Evolutionary conservation across 306 rosid species (phyloP), one percentile per base, ranked within the genome.

Genomic region (Rubus idaeus): DNA sequence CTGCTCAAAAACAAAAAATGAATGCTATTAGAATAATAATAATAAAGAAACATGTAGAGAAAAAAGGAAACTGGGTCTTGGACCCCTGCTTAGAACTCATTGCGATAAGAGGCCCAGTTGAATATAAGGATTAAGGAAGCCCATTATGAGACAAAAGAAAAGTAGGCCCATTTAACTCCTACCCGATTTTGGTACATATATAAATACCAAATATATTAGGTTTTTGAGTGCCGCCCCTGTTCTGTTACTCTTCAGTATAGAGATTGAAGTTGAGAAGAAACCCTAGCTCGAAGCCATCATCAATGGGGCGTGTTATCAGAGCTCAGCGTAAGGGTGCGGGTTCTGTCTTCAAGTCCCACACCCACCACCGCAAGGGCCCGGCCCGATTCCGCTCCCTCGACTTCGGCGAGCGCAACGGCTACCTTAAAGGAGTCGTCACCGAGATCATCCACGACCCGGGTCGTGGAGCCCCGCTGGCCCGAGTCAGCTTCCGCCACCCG

Each of bases 371-470:
- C 65, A 78, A 78, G 53, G 81, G 81, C 11, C 81, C 81, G 8
- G 81, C 81, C 42, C 62, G 81, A 8, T 78, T 78, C 65, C 77
- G 76, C 20, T 18, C 63, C 62, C 75, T 80, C 13, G 79, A 80
- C 79, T 80, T 67, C 23, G 83, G 83, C 45, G 83, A 80, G 55
- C 79, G 79, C 45, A 74, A 74, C 23, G 79, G 83, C 26, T 80
- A 80, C 78, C 83, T 80, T 11, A 80, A 74, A 17, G 83, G 83
- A 3, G 79, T 80, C 26, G 75, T 74, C 12, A 80, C 79, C 55
- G 79, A 80, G 5, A 68, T 80, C 55, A 80, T 80, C 73, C 79
- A 80, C 79, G 83, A 80, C 51, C 83, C 83, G 2, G 83, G 81
- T 0, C 81, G 81, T 18, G 81, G 81, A 0, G 81, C 81, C 1